phyloP scores from a whole-genome alignment of 495 filamentous ascomycete species.

The Penicillium maclennaniae region DNA sequence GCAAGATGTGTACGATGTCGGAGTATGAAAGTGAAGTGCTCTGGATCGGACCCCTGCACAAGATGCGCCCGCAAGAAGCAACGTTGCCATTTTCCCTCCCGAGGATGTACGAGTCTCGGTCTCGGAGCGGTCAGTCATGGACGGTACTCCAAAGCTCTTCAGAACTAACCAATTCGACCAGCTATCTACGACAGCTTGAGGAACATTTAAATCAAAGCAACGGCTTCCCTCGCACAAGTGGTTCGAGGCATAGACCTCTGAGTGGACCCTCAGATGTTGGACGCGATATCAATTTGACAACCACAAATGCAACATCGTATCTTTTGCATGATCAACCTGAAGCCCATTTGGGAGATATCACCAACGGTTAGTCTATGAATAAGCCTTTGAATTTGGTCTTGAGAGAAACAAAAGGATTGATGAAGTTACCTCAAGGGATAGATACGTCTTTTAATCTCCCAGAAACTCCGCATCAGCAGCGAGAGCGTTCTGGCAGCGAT shows the following conservation, averaged over 20 bases:
- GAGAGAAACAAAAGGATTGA: no score
- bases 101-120: slow-evolving; percentile 31
- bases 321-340: slow-evolving; percentile 2
- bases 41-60: slow-evolving; percentile 29
- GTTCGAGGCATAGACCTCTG: background rate
- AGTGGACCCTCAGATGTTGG: slow-evolving; percentile 1
- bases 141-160: background rate
- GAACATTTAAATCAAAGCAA: slow-evolving; percentile 14
- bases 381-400: no score
- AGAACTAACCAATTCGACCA: slow-evolving; percentile 4
- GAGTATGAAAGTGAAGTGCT: slow-evolving; percentile 39
- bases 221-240: background rate
- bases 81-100: slow-evolving; percentile 29
- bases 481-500: background rate
- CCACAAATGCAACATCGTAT: slow-evolving; percentile 2
- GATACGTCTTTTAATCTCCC: background rate
- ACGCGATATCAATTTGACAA: slow-evolving; percentile 5
- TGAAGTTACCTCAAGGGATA: slow-evolving; percentile 2
- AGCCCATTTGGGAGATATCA: slow-evolving; percentile 5
- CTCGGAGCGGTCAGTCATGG: slow-evolving; percentile 24
- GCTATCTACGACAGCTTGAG: slow-evolving; percentile 23
- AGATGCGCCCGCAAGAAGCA: slow-evolving; percentile 31
- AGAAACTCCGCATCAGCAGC: background rate
- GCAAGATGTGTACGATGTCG: slow-evolving; percentile 34
- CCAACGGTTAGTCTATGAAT: slow-evolving; percentile 11